These are phyloP conservation scores for Hymenoscyphus repandus DNA, from an alignment of 2,329 filamentous ascomycete genomes.

Conservation along the genomic window DNA sequence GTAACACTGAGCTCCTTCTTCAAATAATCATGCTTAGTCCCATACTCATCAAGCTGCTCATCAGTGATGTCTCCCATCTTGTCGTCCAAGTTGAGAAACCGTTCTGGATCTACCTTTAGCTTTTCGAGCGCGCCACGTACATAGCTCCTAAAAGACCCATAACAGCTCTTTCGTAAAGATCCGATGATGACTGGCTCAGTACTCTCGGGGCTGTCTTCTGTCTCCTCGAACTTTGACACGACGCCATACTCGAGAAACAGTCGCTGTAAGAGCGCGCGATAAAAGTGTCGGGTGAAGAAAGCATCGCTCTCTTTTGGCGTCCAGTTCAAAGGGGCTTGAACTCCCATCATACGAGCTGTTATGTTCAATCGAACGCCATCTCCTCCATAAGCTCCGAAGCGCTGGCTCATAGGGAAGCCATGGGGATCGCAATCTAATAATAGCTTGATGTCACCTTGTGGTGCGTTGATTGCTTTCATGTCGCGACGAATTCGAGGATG, in stretches of 20 bases:
- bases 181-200: constrained; percentile 84
- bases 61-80: constrained; percentile 67
- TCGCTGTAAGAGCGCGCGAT: constrained; percentile 80
- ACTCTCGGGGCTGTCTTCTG: constrained; percentile 36
- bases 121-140: constrained; percentile 77
- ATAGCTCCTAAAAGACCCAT: constrained; percentile 69
- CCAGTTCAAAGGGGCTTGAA: constrained; percentile 94
- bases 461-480: constrained; percentile 58
- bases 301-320: constrained; percentile 69
- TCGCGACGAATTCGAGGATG: constrained; percentile 69
- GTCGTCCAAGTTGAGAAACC: constrained; percentile 55
- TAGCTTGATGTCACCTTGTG: constrained; percentile 57
- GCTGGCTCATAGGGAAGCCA: constrained; percentile 87
- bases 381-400: constrained; percentile 52
- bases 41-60: constrained; percentile 69
- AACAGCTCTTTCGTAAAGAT: constrained; percentile 74
- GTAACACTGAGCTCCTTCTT: constrained; percentile 81
- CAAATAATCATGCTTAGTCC: constrained; percentile 53
- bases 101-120: constrained; percentile 54
- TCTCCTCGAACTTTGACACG: constrained; percentile 47
- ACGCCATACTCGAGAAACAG: constrained; percentile 86
- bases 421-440: constrained; percentile 75
- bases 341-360: constrained; percentile 96
- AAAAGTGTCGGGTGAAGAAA: constrained; percentile 94
- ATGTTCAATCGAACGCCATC: constrained; percentile 81